These are phyloP conservation scores for Solanum appendiculatum DNA, from an alignment of 257 asterid species.

Conservation along the genomic window DNA sequence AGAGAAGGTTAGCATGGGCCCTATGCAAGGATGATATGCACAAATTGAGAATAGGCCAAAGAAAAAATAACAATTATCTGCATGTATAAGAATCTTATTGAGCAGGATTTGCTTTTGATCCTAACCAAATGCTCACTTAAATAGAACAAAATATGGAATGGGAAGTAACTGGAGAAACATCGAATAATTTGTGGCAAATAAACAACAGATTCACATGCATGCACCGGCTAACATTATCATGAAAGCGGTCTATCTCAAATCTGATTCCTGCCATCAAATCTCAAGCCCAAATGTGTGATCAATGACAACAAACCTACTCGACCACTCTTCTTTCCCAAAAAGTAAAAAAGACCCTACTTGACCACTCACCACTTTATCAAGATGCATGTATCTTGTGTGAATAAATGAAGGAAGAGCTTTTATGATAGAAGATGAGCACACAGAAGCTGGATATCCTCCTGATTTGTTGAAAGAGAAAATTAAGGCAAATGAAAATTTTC, in stretches of 20 bases:
- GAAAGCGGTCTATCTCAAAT: background rate
- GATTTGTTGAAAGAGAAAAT: background rate
- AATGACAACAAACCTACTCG: background rate
- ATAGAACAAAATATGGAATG: background rate
- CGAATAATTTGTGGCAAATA: background rate
- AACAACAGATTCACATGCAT: background rate
- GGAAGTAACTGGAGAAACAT: background rate
- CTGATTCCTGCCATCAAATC: background rate
- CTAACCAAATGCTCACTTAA: background rate
- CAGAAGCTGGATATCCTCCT: background rate
- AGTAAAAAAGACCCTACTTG: background rate
- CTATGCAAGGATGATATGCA: conserved; percentile 40
- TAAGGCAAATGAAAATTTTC: background rate
- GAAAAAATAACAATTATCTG: background rate
- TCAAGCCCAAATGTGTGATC: background rate
- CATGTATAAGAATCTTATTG: background rate
- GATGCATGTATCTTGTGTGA: background rate
- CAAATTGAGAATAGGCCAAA: conserved; percentile 17
- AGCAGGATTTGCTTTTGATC: background rate
- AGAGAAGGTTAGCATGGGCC: conserved; percentile 27
- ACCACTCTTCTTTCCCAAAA: background rate
- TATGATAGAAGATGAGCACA: background rate
- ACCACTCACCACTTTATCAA: background rate
- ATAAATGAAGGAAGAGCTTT: background rate
- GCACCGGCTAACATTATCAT: background rate